phyloP scores from a whole-genome alignment of 768 basidiomycete genomes.

The Candolleomyces efflorescens region DNA sequence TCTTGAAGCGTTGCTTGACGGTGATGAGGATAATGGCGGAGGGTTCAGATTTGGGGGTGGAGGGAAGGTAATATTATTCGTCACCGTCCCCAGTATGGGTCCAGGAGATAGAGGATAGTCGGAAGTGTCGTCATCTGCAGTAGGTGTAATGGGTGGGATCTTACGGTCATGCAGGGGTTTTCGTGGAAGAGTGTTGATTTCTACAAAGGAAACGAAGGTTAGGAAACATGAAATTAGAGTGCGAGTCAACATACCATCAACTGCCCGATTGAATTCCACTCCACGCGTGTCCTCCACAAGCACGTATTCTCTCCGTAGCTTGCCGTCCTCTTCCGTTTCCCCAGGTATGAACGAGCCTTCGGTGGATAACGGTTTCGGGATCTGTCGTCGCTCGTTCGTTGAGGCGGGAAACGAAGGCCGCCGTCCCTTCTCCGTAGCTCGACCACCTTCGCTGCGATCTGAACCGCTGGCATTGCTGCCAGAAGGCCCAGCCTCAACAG shows the following conservation, averaged over 20 bases:
- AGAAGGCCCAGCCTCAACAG: conserved; percentile 12
- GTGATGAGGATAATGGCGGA: conserved; percentile 63
- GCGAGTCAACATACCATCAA: conserved; percentile 64
- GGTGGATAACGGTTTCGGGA: conserved; percentile 37
- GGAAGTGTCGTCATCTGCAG: conserved; percentile 38
- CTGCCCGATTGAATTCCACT: conserved; percentile 87
- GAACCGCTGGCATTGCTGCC: conserved; percentile 9
- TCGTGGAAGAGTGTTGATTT: conserved; percentile 58
- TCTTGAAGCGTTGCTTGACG: conserved; percentile 55
- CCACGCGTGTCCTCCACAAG: conserved; percentile 87
- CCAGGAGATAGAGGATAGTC: conserved; percentile 27
- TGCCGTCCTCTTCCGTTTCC: conserved; percentile 79
- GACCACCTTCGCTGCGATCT: background rate
- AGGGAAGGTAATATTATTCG: conserved; percentile 57
- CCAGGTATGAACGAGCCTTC: conserved; percentile 73
- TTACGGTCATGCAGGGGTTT: conserved; percentile 56
- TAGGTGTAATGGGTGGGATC: conserved; percentile 44
- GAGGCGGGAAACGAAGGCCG: background rate
- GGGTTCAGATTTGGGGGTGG: conserved; percentile 59
- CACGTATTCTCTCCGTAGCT: conserved; percentile 85
- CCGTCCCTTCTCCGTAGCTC: background rate
- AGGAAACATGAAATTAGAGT: background rate
- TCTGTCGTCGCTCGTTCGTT: background rate
- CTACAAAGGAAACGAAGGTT: conserved; percentile 32
- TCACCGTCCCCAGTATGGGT: background rate